These are phyloP conservation scores for Anisodus tanguticus DNA, from an alignment of 257 asterid genomes.

Conservation along the genomic window DNA sequence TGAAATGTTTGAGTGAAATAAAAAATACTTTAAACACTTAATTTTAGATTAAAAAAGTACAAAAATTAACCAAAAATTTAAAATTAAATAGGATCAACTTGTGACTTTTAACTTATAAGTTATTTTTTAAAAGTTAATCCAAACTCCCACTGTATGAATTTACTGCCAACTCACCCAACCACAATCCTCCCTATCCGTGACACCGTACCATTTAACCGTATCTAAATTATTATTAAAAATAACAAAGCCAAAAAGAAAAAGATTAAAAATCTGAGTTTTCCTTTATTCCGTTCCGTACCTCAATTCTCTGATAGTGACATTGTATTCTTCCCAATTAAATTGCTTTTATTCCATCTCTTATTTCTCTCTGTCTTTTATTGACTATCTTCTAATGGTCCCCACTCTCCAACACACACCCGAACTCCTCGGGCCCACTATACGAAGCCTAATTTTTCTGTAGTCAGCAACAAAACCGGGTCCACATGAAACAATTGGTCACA, in stretches of 20 bases:
- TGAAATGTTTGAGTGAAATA: no score
- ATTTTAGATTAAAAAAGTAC: no score
- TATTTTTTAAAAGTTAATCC: no score
- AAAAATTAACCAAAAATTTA: no score
- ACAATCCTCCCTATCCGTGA: constrained; percentile 20
- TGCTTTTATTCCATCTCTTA: constrained; percentile 2
- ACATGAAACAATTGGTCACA: constrained; percentile 23
- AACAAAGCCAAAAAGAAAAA: not conserved
- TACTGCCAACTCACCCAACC: constrained; percentile 3
- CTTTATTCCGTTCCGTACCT: constrained; percentile 12
- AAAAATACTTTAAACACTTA: no score
- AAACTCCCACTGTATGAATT: not conserved
- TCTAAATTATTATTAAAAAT: not conserved
- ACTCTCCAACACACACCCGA: not conserved
- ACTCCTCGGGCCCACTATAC: not conserved
- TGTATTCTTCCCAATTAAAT: constrained; percentile 22
- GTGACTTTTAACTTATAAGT: no score
- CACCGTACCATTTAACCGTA: constrained; percentile 24
- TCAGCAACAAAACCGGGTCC: constrained; percentile 25
- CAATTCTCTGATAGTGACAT: constrained; percentile 29
- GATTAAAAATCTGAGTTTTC: not conserved
- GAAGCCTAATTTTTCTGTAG: not conserved
- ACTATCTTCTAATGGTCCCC: constrained; percentile 26
- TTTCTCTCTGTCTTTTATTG: constrained; percentile 19
- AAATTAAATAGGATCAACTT: no score